A percentile compares a stretch with the other conserved stretches of the same genome.
Conservation (phyloP, 1,139 yeast species). For the Ogataea hybrid region DNA sequence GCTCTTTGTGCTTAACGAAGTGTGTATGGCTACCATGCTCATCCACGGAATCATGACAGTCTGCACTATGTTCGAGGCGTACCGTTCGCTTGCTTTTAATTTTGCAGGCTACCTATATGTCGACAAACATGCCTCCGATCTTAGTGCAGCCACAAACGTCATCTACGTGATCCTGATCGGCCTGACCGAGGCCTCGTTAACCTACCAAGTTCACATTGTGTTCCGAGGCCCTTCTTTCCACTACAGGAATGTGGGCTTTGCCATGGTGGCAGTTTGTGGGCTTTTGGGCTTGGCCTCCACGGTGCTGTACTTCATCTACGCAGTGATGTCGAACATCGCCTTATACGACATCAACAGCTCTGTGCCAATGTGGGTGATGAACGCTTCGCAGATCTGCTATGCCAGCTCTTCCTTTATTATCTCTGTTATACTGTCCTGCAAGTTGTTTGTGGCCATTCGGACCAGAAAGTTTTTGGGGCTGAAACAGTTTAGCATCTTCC, state of each 20-base stretch:
- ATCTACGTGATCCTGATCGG: conserved; percentile 58
- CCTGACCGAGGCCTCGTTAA: conserved; percentile 61
- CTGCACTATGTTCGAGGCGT: conserved; percentile 51
- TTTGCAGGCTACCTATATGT: conserved; percentile 49
- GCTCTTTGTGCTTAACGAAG: conserved; percentile 66
- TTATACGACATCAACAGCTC: conserved; percentile 32
- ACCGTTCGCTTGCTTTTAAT: conserved; percentile 45
- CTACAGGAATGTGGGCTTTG: conserved; percentile 38
- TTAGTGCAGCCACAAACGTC: conserved; percentile 58
- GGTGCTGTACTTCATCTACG: conserved; percentile 51
- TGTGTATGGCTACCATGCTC: conserved; percentile 51
- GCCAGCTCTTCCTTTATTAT: conserved; percentile 65
- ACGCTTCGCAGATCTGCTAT: conserved; percentile 60
- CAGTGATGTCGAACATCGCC: conserved; percentile 36
- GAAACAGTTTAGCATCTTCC: conserved; percentile 78
- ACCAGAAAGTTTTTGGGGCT: conserved; percentile 75
- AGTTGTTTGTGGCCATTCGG: conserved; percentile 64
- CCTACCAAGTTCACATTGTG: conserved; percentile 68
- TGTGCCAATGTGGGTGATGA: conserved; percentile 32
- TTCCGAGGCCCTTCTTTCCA: conserved; percentile 50
- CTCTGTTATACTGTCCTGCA: conserved; percentile 56
- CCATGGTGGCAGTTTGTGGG: conserved; percentile 41
- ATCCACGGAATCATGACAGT: conserved; percentile 59
- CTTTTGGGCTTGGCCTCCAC: conserved; percentile 49
- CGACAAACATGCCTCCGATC: conserved; percentile 34